Conservation (phyloP, 192 early-diverging fungal genomes). For the Entomortierella lignicola region DNA sequence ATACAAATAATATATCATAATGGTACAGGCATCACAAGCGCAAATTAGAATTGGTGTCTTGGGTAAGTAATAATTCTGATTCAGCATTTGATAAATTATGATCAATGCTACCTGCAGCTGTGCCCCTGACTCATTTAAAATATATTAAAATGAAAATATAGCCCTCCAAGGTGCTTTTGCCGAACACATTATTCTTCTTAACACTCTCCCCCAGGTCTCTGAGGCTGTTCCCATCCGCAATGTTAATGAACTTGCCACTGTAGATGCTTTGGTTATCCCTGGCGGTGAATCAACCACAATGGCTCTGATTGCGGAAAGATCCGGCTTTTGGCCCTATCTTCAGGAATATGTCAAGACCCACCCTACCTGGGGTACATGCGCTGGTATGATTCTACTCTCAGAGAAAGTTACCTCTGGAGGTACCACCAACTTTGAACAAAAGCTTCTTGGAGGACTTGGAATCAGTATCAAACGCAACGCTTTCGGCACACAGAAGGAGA, state of each 20-base stretch:
- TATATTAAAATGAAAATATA: conserved; percentile 5
- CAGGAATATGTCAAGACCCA: conserved; percentile 79
- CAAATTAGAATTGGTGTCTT: conserved; percentile 50
- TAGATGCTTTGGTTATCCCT: conserved; percentile 94
- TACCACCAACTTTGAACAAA: conserved; percentile 89
- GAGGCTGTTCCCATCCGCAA: conserved; percentile 74
- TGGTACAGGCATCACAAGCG: conserved; percentile 17
- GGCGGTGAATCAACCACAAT: conserved; percentile 97
- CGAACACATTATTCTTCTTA: conserved; percentile 90
- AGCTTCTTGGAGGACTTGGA: conserved; percentile 83
- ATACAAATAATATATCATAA: not conserved
- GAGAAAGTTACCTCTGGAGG: conserved; percentile 69
- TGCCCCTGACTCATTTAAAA: not conserved
- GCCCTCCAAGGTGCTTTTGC: conserved; percentile 97
- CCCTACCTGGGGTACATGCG: conserved; percentile 96
- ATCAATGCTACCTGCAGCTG: not conserved
- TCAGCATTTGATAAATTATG: not conserved
- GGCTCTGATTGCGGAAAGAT: conserved; percentile 90
- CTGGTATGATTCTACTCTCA: conserved; percentile 94
- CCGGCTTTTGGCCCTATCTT: conserved; percentile 82
- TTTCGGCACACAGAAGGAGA: conserved; percentile 94
- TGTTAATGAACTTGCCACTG: conserved; percentile 69
- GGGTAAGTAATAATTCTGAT: conserved; percentile 19
- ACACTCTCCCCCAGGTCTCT: conserved; percentile 70
- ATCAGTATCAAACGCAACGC: conserved; percentile 92